Evolutionary conservation across 225 moss, liverwort and hornwort species (phyloP).

Genomic region (Pseudisothecium myosuroides): DNA sequence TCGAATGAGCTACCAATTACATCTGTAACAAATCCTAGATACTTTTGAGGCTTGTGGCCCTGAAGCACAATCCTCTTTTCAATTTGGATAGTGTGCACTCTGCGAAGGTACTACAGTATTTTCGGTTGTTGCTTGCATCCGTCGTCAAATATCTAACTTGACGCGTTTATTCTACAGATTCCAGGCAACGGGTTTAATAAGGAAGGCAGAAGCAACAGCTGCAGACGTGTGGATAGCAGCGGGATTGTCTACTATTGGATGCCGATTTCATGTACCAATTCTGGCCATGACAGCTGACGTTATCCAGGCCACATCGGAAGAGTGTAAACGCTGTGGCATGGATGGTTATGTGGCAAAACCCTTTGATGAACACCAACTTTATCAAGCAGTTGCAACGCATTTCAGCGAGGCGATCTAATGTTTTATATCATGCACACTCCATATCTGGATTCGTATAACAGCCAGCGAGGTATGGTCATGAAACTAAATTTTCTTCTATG

Average conservation of each 20-base stretch:
- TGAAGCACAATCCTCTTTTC: neutral
- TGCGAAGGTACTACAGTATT: neutral
- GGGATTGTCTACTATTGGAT: conserved; percentile 21
- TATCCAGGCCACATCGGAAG: conserved; percentile 56
- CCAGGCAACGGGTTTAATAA: conserved; percentile 44
- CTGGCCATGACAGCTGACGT: conserved; percentile 67
- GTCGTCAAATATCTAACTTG: neutral
- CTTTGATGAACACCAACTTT: conserved; percentile 56
- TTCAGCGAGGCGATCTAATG: conserved; percentile 24
- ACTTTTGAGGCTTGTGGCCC: neutral
- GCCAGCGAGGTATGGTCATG: neutral
- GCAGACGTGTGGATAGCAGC: conserved; percentile 31
- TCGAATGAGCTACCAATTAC: neutral
- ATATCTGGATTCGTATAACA: neutral
- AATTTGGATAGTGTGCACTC: neutral
- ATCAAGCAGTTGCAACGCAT: conserved; percentile 41
- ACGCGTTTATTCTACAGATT: conserved; percentile 16
- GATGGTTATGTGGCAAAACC: conserved; percentile 64
- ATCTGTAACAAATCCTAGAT: neutral
- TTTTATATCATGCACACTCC: neutral
- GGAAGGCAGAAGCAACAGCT: conserved; percentile 39
- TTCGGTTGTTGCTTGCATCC: neutral
- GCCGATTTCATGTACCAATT: conserved; percentile 43
- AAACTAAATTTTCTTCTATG: neutral
- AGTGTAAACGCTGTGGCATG: conserved; percentile 57